Conservation (phyloP, 306 rosid species). For the Parietaria judaica region DNA sequence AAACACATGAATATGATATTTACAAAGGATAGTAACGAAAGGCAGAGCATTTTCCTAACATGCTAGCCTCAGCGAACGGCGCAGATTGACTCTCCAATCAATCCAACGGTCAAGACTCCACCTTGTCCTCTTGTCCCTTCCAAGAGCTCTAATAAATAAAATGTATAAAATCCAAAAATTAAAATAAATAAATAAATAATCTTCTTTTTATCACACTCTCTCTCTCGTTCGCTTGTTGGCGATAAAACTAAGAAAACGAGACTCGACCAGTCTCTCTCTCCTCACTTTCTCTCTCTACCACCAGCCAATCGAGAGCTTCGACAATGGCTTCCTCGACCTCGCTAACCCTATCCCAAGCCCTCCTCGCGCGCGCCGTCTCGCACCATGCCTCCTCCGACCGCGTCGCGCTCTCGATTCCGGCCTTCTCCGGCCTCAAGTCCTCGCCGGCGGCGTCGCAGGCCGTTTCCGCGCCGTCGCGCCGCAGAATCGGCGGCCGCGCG, state of each 20-base stretch:
- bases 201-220: not conserved
- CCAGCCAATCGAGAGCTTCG: not conserved
- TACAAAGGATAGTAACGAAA: conserved; percentile 10
- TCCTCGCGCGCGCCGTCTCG: conserved; percentile 54
- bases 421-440: conserved; percentile 61
- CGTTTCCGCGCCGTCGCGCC: conserved; percentile 11
- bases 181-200: not conserved
- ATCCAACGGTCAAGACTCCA: conserved; percentile 38
- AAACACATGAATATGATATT: not conserved
- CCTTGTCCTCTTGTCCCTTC: conserved; percentile 24
- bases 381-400: conserved; percentile 45
- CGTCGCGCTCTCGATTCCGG: conserved; percentile 44
- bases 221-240: conserved; percentile 3
- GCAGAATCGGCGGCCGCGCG: conserved; percentile 1
- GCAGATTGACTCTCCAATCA: conserved; percentile 9
- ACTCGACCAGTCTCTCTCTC: conserved; percentile 4
- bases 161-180: too few species aligned
- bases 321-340: conserved; percentile 78
- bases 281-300: conserved; percentile 7
- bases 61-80: conserved; percentile 40
- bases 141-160: conserved; percentile 24
- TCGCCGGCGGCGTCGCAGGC: conserved; percentile 11
- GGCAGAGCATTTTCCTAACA: conserved; percentile 34
- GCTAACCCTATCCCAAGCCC: conserved; percentile 65
- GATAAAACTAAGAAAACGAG: conserved; percentile 21